Percentiles rank a stretch among this genome's conserved stretches.
phyloP scores from a whole-genome alignment of 345 rosid genomes.

The Camelina neglecta region DNA sequence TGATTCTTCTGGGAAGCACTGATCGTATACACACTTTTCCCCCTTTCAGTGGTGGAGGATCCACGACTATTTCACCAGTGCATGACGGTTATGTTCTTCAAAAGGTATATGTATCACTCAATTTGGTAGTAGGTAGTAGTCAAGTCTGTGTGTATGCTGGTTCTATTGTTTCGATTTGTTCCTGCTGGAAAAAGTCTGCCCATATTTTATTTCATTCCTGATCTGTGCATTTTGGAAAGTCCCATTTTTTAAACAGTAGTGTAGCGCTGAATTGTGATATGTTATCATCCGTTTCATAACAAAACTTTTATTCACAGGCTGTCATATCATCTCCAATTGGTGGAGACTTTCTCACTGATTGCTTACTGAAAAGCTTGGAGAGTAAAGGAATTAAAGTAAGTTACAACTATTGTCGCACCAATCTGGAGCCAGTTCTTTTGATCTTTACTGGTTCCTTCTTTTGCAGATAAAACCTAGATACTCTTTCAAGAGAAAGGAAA shows the following conservation, averaged over 20 bases:
- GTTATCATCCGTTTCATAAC: not conserved
- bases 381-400: slow-evolving; percentile 84
- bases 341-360: slow-evolving; percentile 89
- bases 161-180: not conserved
- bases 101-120: slow-evolving; percentile 56
- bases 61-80: slow-evolving; percentile 88
- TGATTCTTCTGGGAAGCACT: not conserved
- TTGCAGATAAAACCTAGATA: slow-evolving; percentile 94
- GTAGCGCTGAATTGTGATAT: not conserved
- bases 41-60: slow-evolving; percentile 89
- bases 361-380: slow-evolving; percentile 96
- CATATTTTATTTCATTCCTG: not conserved
- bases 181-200: no score
- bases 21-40: slow-evolving; percentile 1
- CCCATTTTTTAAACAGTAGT: not conserved
- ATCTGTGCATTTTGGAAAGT: not conserved
- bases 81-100: slow-evolving; percentile 96
- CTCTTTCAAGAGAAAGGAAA: slow-evolving; percentile 91
- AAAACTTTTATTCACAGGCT: slow-evolving; percentile 49
- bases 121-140: not conserved
- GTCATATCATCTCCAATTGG: slow-evolving; percentile 80
- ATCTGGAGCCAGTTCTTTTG: not conserved
- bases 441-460: slow-evolving; percentile 24
- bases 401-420: slow-evolving; percentile 7
- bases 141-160: slow-evolving; percentile 4